Evolutionary conservation across 2,329 filamentous ascomycete genomes (phyloP), one percentile per base, ranked within the genome.

Genomic region (Microdochium bolleyi): DNA sequence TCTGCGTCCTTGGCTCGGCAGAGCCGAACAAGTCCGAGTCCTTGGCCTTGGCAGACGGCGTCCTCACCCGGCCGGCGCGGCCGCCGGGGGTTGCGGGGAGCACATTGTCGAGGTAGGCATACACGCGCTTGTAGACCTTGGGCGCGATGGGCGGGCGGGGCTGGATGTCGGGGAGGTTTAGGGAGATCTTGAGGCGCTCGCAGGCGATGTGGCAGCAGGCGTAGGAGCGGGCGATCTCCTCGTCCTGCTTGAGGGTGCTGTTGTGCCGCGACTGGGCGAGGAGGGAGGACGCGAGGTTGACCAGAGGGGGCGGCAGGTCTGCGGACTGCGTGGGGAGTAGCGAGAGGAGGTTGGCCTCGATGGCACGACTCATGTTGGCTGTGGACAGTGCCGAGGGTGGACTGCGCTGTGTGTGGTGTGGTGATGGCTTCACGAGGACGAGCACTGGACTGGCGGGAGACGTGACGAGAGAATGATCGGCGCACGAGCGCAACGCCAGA

Each of bases 181-280:
- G 80, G 1, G 76, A 67, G 52, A 84, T 87, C 64, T 91, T 92
- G 38, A 96, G 76, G 51, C 89, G 82, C 61, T 92, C 89, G 65
- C 92, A 97, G 21, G 94, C 94, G 55, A 99, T 80, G 69, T 96
- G 86, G 14, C 89, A 88, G 66, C 91, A 96, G 3, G 87, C 88
- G 67, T 94, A 94, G 3, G 82, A 78, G 21, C 92, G 80, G n/a
- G 87, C 89, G 58, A 94, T 84, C 67, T 96, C 92, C 67, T 96
- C 91, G 53, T 95, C 89, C 2, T 84, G 79, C 65, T 91, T 95
- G 51, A 96, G 75, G 16, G 81, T 87, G 62, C 83, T 85, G 61
- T 84, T 85, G 63, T 84, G 83, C 32, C 89, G 83, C 13, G 90
- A 95, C 68, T 94, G 90, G 2, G 88, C 85, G 48, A 95, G 80